These are phyloP conservation scores for Vigna radiata DNA, from an alignment of 306 rosid species.

Conservation along the genomic window DNA sequence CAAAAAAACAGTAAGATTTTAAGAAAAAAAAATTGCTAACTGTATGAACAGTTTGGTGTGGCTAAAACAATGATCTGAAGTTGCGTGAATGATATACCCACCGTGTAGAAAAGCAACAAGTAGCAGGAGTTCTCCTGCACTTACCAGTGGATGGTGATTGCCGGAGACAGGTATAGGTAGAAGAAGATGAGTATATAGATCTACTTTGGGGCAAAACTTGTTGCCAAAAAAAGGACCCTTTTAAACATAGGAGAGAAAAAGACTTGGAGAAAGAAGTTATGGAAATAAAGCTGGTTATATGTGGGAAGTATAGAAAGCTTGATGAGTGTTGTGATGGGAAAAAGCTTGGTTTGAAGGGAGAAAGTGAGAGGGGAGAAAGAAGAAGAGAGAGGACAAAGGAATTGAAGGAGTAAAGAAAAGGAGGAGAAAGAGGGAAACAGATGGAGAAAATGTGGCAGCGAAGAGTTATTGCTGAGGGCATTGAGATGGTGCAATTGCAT, in stretches of 20 bases:
- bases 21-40: background rate
- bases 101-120: background rate
- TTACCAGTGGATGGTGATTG: slow-evolving; percentile 42
- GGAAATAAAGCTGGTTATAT: slow-evolving; percentile 28
- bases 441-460: slow-evolving; percentile 72
- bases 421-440: slow-evolving; percentile 53
- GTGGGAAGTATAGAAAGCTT: slow-evolving; percentile 24
- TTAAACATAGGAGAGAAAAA: slow-evolving; percentile 21
- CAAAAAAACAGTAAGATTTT: background rate
- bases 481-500: slow-evolving; percentile 99
- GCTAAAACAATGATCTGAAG: slow-evolving; percentile 32
- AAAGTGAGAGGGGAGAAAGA: background rate
- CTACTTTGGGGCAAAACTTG: slow-evolving; percentile 38
- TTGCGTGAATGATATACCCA: background rate
- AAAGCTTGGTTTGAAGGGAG: slow-evolving; percentile 11
- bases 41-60: background rate
- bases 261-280: slow-evolving; percentile 26
- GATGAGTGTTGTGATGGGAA: slow-evolving; percentile 34
- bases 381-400: slow-evolving; percentile 39
- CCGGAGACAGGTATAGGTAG: slow-evolving; percentile 13
- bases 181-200: slow-evolving; percentile 49
- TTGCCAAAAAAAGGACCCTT: slow-evolving; percentile 36
- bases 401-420: slow-evolving; percentile 40
- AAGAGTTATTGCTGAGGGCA: slow-evolving; percentile 94
- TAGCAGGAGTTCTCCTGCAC: slow-evolving; percentile 18